These are phyloP conservation scores for Trypanosoma avium DNA, from an alignment of 208 protist genomes.

Conservation along the genomic window DNA sequence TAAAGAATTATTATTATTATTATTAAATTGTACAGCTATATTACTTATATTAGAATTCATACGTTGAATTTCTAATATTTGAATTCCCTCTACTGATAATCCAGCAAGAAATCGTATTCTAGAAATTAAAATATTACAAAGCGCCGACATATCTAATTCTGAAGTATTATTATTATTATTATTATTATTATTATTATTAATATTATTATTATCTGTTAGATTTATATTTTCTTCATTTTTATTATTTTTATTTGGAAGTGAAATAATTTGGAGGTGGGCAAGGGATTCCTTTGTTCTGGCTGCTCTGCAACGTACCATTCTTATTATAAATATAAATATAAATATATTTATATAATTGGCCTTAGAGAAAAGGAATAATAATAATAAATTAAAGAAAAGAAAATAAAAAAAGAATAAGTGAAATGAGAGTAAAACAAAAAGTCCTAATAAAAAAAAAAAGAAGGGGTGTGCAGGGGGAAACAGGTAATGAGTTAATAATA, in stretches of 20 bases:
- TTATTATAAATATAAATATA: slow-evolving; percentile 8
- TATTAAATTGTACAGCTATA: not conserved
- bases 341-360: slow-evolving; percentile 10
- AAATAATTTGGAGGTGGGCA: not conserved
- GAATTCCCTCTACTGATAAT: slow-evolving; percentile 9
- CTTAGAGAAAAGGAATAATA: too few relatives aligned
- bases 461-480: too few relatives aligned
- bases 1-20: not conserved
- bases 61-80: slow-evolving; percentile 1
- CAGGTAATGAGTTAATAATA: too few relatives aligned
- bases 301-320: slow-evolving; percentile 1
- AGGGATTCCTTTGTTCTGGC: not conserved
- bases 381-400: too few relatives aligned
- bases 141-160: slow-evolving; percentile 8
- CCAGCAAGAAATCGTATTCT: slow-evolving; percentile 19
- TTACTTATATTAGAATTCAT: not conserved
- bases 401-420: too few relatives aligned
- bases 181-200: not conserved
- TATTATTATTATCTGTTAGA: not conserved
- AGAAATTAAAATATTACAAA: slow-evolving; percentile 8
- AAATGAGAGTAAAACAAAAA: too few relatives aligned
- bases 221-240: not conserved
- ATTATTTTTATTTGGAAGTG: not conserved
- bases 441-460: too few relatives aligned
- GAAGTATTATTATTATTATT: not conserved